Evolutionary conservation across 2,329 filamentous ascomycete species (phyloP).

Genomic region (Huntiella bhutanensis): DNA sequence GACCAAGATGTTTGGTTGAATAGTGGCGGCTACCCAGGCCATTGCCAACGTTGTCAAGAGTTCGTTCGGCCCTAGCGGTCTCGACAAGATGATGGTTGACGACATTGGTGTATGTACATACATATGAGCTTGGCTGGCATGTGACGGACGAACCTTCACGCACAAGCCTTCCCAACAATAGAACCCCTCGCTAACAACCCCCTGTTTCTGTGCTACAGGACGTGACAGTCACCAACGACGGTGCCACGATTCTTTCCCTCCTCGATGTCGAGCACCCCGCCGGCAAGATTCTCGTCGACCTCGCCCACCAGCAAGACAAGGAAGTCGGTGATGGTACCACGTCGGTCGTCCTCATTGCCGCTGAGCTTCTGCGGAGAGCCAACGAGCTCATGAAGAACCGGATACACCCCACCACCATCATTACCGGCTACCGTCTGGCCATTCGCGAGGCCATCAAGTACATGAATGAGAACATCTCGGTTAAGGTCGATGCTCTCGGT

Average conservation of each 20-base stretch:
- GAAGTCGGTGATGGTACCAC: conserved; percentile 98
- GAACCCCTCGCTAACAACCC: neutral
- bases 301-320: conserved; percentile 97
- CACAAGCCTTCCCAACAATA: neutral
- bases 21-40: conserved; percentile 84
- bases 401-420: conserved; percentile 98
- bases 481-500: conserved; percentile 81
- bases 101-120: conserved; percentile 63
- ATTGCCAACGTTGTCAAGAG: conserved; percentile 98
- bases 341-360: conserved; percentile 90
- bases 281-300: conserved; percentile 92
- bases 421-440: conserved; percentile 90
- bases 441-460: conserved; percentile 94
- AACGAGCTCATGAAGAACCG: conserved; percentile 99
- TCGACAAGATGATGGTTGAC: conserved; percentile 99
- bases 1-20: conserved; percentile 5
- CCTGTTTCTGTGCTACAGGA: conserved; percentile 34
- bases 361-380: conserved; percentile 77
- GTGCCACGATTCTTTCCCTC: conserved; percentile 85
- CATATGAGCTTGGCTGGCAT: neutral
- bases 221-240: conserved; percentile 97
- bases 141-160: neutral
- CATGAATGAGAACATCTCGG: conserved; percentile 95
- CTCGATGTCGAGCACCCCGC: conserved; percentile 96
- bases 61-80: conserved; percentile 87